These are phyloP conservation scores for Elongisporangium undulatum DNA, from an alignment of 352 stramenopile genomes.

Conservation along the genomic window DNA sequence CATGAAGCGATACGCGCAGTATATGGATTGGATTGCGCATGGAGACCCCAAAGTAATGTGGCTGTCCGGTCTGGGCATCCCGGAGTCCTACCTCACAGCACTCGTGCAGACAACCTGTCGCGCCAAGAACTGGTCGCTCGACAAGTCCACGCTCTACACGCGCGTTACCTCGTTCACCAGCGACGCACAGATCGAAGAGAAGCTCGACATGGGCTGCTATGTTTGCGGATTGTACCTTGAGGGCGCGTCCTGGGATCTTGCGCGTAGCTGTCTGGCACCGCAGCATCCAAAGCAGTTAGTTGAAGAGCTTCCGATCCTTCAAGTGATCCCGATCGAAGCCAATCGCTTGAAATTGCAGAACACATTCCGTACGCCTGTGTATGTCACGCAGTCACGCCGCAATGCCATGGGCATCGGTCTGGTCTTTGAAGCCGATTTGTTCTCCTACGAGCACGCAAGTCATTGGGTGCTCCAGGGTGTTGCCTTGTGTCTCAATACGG, in stretches of 20 bases:
- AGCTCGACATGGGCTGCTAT: slow-evolving; percentile 88
- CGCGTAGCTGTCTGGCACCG: slow-evolving; percentile 60
- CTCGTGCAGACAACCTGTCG: slow-evolving; percentile 94
- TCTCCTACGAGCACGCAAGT: slow-evolving; percentile 87
- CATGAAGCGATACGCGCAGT: slow-evolving; percentile 83
- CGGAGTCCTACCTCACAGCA: slow-evolving; percentile 94
- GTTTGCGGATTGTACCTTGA: slow-evolving; percentile 92
- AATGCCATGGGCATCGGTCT: slow-evolving; percentile 96
- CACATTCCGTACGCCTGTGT: slow-evolving; percentile 94
- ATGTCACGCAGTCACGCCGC: slow-evolving; percentile 91
- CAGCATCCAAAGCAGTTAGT: slow-evolving; percentile 95
- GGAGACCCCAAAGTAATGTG: slow-evolving; percentile 92
- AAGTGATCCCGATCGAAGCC: slow-evolving; percentile 95
- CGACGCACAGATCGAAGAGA: slow-evolving; percentile 52
- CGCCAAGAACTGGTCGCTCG: slow-evolving; percentile 91
- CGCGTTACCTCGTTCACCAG: slow-evolving; percentile 85
- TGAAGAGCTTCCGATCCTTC: slow-evolving; percentile 91
- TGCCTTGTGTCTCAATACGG: slow-evolving; percentile 90
- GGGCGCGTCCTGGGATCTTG: slow-evolving; percentile 91
- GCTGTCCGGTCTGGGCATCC: slow-evolving; percentile 93
- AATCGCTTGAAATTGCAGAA: slow-evolving; percentile 94
- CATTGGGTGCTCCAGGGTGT: slow-evolving; percentile 96
- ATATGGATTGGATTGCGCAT: slow-evolving; percentile 87
- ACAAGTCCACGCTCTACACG: slow-evolving; percentile 94
- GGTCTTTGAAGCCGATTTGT: slow-evolving; percentile 93